A percentile compares a stretch with the other conserved stretches of the same genome.
Conservation (phyloP, 768 basidiomycete species). For the Austroboletus festivus region DNA sequence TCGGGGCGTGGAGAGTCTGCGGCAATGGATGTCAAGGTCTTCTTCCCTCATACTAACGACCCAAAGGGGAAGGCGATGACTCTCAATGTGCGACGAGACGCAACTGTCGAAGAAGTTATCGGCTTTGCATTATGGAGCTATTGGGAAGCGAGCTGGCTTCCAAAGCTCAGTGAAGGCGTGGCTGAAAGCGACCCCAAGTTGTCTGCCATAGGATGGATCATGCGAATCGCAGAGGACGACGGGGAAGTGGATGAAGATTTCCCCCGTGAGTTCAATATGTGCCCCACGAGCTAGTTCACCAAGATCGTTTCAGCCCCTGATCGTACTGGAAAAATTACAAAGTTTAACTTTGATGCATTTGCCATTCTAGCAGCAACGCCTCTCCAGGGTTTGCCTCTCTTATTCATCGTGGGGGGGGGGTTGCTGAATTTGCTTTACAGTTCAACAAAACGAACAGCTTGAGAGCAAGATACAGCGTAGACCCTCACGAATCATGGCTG, state of each 20-base stretch:
- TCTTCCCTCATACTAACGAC: constrained; percentile 75
- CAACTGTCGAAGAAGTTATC: constrained; percentile 92
- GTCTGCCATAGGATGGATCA: constrained; percentile 84
- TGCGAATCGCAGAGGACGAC: constrained; percentile 93
- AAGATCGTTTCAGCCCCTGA: constrained; percentile 71
- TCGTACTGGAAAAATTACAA: constrained; percentile 76
- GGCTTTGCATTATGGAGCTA: constrained; percentile 91
- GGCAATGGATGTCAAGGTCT: constrained; percentile 66
- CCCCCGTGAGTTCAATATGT: constrained; percentile 62
- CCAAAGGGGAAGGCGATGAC: constrained; percentile 62
- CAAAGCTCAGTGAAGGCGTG: constrained; percentile 68
- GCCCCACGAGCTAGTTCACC: neutral
- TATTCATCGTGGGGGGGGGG: neutral
- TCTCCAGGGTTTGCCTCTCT: constrained; percentile 55
- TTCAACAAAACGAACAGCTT: constrained; percentile 75
- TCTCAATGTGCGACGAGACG: constrained; percentile 79
- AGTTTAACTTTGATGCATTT: constrained; percentile 88
- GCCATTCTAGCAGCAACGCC: constrained; percentile 78
- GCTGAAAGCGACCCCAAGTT: constrained; percentile 63
- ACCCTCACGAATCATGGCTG: constrained; percentile 61
- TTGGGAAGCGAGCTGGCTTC: constrained; percentile 84
- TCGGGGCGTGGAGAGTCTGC: constrained; percentile 71
- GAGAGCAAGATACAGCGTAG: constrained; percentile 81
- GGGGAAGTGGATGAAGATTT: constrained; percentile 99
- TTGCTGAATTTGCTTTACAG: constrained; percentile 26